Evolutionary conservation across 495 filamentous ascomycete species (phyloP).

Genomic region (Podospora pseudocomata): DNA sequence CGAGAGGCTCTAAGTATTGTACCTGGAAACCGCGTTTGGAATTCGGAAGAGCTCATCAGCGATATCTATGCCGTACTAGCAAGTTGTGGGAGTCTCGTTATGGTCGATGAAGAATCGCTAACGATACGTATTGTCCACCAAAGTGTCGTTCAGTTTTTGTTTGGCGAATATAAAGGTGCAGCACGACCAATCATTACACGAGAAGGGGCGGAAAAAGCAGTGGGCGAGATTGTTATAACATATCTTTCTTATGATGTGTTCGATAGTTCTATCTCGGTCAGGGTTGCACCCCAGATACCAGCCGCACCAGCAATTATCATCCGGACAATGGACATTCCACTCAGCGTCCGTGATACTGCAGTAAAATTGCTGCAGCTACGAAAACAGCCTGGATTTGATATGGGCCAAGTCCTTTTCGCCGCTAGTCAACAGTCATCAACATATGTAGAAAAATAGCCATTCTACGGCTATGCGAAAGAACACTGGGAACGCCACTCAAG

Average conservation of each 20-base stretch:
- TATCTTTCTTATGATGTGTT: conserved; percentile 12
- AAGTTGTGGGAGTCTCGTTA: conserved; percentile 43
- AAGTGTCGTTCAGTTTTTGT: conserved; percentile 44
- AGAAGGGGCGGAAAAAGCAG: neutral
- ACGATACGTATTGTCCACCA: conserved; percentile 42
- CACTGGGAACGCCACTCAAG: conserved; percentile 15
- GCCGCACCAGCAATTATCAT: conserved; percentile 28
- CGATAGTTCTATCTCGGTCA: conserved; percentile 1
- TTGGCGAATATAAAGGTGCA: conserved; percentile 20
- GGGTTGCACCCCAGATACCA: conserved; percentile 1
- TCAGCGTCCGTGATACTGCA: conserved; percentile 25
- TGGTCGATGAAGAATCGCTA: conserved; percentile 44
- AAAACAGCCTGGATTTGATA: conserved; percentile 28
- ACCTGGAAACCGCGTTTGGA: conserved; percentile 35
- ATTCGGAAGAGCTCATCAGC: conserved; percentile 34
- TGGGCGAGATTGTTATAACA: conserved; percentile 6
- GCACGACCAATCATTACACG: neutral
- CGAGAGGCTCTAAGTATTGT: conserved; percentile 42
- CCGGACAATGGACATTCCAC: conserved; percentile 24
- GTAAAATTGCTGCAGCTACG: conserved; percentile 29
- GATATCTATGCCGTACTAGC: conserved; percentile 34
- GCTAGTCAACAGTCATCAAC: too few relatives aligned
- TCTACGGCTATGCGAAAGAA: conserved; percentile 27
- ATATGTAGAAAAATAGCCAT: neutral
- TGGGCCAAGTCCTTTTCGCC: conserved; percentile 28